Conservation (phyloP, 2,329 filamentous ascomycete genomes). For the Periconia sp. region DNA sequence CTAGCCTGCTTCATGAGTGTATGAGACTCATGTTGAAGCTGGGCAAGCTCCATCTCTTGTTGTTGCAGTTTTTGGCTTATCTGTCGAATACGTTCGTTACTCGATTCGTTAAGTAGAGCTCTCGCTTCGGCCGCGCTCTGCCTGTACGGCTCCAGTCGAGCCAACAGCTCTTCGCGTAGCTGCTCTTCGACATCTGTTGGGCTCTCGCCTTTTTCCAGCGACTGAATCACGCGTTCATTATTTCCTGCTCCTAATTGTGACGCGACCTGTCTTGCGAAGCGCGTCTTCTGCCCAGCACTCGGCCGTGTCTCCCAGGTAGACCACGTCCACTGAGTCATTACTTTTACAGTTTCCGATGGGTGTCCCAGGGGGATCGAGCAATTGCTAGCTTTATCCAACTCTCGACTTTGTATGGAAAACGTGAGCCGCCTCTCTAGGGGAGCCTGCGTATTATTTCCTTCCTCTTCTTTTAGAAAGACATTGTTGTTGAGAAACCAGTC, state of each 20-base stretch:
- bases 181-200: not conserved
- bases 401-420: constrained; percentile 27
- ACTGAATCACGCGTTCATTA: constrained; percentile 5
- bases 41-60: not conserved
- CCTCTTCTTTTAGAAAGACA: constrained; percentile 51
- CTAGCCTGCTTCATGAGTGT: not conserved
- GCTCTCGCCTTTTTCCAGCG: constrained; percentile 9
- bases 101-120: not conserved
- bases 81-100: not conserved
- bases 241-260: constrained; percentile 8
- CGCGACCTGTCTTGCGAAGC: constrained; percentile 16
- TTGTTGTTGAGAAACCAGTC: constrained; percentile 62
- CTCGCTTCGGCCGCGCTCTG: not conserved
- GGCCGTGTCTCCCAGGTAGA: constrained; percentile 16
- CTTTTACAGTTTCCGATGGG: constrained; percentile 21
- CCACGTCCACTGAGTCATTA: constrained; percentile 28
- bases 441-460: constrained; percentile 10
- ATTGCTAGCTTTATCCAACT: constrained; percentile 25
- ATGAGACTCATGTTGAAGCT: not conserved
- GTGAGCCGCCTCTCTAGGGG: constrained; percentile 17
- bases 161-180: not conserved
- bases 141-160: not conserved
- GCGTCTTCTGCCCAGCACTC: constrained; percentile 9
- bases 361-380: constrained; percentile 15
- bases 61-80: not conserved